A percentile compares a stretch with the other conserved stretches of the same genome.
Evolutionary conservation across 2,329 filamentous ascomycete species (phyloP).

Genomic region (Aspergillus ruber): DNA sequence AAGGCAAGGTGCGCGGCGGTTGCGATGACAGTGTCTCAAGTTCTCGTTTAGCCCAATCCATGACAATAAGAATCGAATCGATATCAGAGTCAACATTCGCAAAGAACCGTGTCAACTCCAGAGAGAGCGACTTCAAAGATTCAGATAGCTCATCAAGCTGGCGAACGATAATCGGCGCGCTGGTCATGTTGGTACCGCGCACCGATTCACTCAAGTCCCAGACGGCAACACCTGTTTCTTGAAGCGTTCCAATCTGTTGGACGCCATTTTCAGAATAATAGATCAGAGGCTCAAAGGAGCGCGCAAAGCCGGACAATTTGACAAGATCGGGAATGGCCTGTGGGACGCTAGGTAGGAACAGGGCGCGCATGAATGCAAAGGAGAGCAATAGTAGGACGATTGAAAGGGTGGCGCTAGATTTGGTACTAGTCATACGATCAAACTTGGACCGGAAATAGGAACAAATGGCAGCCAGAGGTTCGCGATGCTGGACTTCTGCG

Average conservation of each 20-base stretch:
- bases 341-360: conserved; percentile 62
- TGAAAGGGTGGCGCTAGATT: conserved; percentile 59
- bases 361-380: conserved; percentile 56
- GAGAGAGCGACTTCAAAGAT: conserved; percentile 72
- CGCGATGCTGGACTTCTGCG: conserved; percentile 81
- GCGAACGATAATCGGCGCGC: conserved; percentile 74
- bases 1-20: conserved; percentile 58
- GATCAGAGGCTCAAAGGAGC: conserved; percentile 87
- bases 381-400: conserved; percentile 58
- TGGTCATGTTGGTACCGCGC: conserved; percentile 82
- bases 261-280: conserved; percentile 90
- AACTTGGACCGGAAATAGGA: conserved; percentile 57
- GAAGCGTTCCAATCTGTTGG: conserved; percentile 76
- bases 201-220: conserved; percentile 93
- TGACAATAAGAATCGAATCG: conserved; percentile 84
- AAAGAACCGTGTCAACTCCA: conserved; percentile 87
- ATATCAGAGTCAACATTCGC: conserved; percentile 89
- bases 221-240: conserved; percentile 86
- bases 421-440: conserved; percentile 60
- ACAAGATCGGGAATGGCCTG: conserved; percentile 75
- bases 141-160: conserved; percentile 82
- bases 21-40: conserved; percentile 61
- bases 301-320: conserved; percentile 82
- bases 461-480: conserved; percentile 71
- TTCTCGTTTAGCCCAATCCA: conserved; percentile 92